Evolutionary conservation across 2,329 filamentous ascomycete species (phyloP).

Genomic region (Epichloe amarillans): DNA sequence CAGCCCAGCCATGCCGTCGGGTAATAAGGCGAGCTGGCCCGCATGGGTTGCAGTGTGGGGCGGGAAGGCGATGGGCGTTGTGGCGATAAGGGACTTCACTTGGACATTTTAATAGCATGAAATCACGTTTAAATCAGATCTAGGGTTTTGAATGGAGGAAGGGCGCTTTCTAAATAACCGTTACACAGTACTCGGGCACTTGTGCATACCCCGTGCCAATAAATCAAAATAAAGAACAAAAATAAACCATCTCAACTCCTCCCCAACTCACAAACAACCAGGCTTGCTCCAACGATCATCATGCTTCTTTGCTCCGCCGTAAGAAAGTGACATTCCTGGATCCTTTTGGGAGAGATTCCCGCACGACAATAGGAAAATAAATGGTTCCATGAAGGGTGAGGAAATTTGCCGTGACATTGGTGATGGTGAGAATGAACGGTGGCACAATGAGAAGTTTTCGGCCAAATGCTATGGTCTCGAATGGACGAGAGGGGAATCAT

Average conservation of each 20-base stretch:
- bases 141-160: conserved; percentile 20
- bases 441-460: background rate
- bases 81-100: background rate
- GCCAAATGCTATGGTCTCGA: background rate
- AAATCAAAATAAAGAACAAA: background rate
- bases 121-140: conserved; percentile 16
- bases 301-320: background rate
- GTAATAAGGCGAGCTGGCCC: background rate
- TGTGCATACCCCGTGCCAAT: conserved; percentile 1
- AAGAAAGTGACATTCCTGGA: background rate
- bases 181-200: conserved; percentile 3
- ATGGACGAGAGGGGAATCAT: background rate
- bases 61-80: conserved; percentile 1
- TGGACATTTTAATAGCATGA: conserved; percentile 5
- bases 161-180: conserved; percentile 19
- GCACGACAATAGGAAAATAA: background rate
- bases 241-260: background rate
- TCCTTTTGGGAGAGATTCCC: background rate
- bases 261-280: background rate
- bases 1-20: background rate
- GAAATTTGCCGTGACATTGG: background rate
- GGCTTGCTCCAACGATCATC: background rate
- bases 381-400: background rate
- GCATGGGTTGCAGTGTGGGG: background rate
- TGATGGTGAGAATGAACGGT: background rate